Conservation (phyloP, 192 early-diverging fungal species). For the Phycomyces blakesleeanus region DNA sequence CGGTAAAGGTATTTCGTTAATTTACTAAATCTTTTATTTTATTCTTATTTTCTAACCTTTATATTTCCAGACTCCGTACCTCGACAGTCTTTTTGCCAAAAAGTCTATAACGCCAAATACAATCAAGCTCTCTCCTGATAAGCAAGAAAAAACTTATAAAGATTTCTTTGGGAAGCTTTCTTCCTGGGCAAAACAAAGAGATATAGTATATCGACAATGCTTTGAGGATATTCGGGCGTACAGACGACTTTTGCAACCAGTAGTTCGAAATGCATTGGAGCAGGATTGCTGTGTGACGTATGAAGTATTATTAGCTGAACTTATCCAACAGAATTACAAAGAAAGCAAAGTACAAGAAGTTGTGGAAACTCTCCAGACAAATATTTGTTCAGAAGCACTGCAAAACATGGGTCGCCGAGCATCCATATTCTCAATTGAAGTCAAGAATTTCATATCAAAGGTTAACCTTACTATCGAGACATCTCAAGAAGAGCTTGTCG, state of each 20-base stretch:
- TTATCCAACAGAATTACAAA: neutral
- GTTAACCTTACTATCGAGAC: neutral
- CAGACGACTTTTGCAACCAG: neutral
- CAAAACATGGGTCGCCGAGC: neutral
- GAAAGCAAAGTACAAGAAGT: neutral
- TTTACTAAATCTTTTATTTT: too few relatives aligned
- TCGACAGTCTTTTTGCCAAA: neutral
- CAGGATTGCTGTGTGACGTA: neutral
- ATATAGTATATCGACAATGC: neutral
- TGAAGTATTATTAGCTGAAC: neutral
- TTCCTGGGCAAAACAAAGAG: constrained; percentile 1
- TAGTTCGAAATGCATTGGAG: neutral
- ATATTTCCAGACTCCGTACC: neutral
- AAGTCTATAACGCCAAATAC: neutral
- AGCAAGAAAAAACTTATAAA: neutral
- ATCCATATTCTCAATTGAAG: neutral
- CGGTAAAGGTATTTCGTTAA: neutral
- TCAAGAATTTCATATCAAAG: neutral
- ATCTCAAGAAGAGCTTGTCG: neutral
- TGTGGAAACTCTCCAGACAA: neutral
- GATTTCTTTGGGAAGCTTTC: neutral
- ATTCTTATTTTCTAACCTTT: neutral
- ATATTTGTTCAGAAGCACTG: neutral
- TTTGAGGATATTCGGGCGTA: neutral
- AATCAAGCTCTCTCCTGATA: neutral